Percentiles rank a stretch among this genome's conserved stretches.
These are phyloP conservation scores for Passiflora organensis DNA, from an alignment of 345 rosid species.

Conservation along the genomic window DNA sequence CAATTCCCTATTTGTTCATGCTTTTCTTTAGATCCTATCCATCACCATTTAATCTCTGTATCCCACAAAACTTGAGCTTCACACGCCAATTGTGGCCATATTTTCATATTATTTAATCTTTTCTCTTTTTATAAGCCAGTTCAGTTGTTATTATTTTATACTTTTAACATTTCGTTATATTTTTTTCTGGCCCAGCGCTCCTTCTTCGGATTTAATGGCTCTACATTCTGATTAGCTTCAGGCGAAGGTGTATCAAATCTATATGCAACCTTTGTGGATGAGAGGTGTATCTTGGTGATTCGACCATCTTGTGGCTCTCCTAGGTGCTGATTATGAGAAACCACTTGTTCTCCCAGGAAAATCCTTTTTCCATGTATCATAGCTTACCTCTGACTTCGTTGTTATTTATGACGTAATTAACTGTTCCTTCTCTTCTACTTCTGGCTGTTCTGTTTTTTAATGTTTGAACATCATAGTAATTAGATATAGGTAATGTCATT, in stretches of 20 bases:
- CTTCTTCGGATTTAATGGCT: conserved; percentile 71
- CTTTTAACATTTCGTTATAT: neutral
- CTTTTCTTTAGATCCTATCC: no score
- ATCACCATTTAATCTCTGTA: no score
- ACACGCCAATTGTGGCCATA: no score
- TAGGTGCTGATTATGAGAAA: no score
- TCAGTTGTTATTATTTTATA: no score
- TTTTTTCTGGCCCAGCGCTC: conserved; percentile 39
- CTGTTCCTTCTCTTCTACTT: neutral
- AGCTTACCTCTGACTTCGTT: neutral
- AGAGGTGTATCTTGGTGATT: neutral
- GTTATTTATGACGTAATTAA: no score
- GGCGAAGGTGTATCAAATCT: neutral
- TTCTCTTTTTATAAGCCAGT: neutral
- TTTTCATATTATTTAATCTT: neutral
- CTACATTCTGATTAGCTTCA: conserved; percentile 52
- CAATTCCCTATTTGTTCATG: no score
- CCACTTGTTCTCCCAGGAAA: no score
- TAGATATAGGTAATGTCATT: no score
- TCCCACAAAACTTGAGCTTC: no score
- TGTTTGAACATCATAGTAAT: no score
- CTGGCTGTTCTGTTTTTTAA: neutral
- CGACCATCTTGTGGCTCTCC: no score
- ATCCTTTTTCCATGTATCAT: neutral
- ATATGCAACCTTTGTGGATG: neutral